A percentile compares a stretch with the other conserved stretches of the same genome.
phyloP scores from a whole-genome alignment of 2,329 filamentous ascomycete genomes.

The Microdochium bolleyi region DNA sequence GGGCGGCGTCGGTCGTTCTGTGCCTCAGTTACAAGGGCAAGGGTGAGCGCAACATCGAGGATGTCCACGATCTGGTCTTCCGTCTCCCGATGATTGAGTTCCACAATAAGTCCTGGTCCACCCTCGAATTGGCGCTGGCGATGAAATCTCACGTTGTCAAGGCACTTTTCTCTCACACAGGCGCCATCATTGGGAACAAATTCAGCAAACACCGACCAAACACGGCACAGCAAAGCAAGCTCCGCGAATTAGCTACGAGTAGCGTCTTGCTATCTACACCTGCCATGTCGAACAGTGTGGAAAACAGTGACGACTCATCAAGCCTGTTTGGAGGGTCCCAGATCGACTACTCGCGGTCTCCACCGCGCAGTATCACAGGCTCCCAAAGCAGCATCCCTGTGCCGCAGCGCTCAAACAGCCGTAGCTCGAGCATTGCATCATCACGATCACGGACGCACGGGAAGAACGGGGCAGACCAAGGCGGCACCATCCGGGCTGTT shows the following conservation, averaged over 20 bases:
- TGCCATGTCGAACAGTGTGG: conserved; percentile 29
- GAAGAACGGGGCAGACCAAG: background rate
- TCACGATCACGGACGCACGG: conserved; percentile 23
- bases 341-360: conserved; percentile 51
- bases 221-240: conserved; percentile 67
- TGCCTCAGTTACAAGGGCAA: conserved; percentile 96
- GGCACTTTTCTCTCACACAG: conserved; percentile 88
- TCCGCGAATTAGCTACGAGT: conserved; percentile 78
- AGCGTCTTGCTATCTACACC: conserved; percentile 53
- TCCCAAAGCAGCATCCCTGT: conserved; percentile 38
- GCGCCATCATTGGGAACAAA: conserved; percentile 96
- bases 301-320: conserved; percentile 49
- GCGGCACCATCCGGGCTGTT: conserved; percentile 15
- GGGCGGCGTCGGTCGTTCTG: conserved; percentile 88
- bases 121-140: conserved; percentile 84
- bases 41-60: conserved; percentile 89
- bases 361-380: conserved; percentile 43
- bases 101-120: conserved; percentile 98
- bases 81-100: conserved; percentile 90
- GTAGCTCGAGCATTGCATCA: conserved; percentile 44
- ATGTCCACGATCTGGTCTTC: conserved; percentile 97
- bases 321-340: conserved; percentile 45
- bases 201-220: conserved; percentile 81
- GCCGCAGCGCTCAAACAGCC: conserved; percentile 34
- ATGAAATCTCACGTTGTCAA: conserved; percentile 93